Evolutionary conservation across 768 basidiomycete genomes (phyloP).

Genomic region (Rhizopogon salebrosus): DNA sequence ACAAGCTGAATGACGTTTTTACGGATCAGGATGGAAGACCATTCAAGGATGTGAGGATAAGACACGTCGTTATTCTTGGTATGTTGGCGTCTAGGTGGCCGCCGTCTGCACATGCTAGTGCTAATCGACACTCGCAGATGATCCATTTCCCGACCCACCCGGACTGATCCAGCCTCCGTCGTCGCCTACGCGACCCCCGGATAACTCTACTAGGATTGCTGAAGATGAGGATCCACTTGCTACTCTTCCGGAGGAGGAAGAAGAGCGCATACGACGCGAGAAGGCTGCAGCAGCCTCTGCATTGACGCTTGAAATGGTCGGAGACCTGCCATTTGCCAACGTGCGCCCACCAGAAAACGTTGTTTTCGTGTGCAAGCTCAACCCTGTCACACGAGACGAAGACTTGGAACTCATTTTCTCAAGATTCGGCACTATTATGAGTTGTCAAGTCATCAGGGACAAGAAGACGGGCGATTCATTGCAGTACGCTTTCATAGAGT

Average conservation of each 20-base stretch:
- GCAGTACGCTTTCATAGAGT: conserved; percentile 99
- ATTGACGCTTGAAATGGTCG: conserved; percentile 98
- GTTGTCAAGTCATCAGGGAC: conserved; percentile 95
- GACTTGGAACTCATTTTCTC: conserved; percentile 97
- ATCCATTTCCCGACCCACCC: conserved; percentile 88
- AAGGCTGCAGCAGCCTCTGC: conserved; percentile 91
- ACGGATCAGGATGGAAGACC: conserved; percentile 86
- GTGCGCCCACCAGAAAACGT: conserved; percentile 98
- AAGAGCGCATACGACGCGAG: conserved; percentile 74
- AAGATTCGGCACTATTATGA: conserved; percentile 91
- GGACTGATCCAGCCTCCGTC: conserved; percentile 68
- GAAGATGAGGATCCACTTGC: conserved; percentile 91
- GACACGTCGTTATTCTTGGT: conserved; percentile 96
- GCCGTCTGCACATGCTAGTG: conserved; percentile 4
- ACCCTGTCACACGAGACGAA: conserved; percentile 91
- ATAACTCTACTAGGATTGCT: conserved; percentile 83
- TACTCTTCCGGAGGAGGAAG: conserved; percentile 80
- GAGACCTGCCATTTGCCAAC: conserved; percentile 96
- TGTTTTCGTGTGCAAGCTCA: conserved; percentile 97
- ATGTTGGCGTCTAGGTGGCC: conserved; percentile 16
- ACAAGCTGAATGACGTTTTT: conserved; percentile 90
- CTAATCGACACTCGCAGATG: conserved; percentile 48
- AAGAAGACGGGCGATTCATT: conserved; percentile 94
- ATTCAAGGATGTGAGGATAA: conserved; percentile 88
- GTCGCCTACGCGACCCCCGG: conserved; percentile 77